phyloP scores from a whole-genome alignment of 805 yeast species.

The Ogataea salicorniae region DNA sequence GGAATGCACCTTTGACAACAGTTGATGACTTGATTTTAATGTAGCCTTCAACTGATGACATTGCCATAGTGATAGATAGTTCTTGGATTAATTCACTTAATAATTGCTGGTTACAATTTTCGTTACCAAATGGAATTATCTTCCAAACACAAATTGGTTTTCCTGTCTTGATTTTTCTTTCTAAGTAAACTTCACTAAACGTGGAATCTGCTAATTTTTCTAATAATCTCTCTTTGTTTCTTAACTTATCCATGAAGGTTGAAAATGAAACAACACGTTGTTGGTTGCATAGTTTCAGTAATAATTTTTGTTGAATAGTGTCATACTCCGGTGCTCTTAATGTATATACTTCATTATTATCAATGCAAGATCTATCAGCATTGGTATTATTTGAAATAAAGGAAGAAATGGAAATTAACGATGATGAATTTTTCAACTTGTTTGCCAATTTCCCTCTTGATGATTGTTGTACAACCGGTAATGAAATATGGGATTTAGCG shows the following conservation, averaged over 20 bases:
- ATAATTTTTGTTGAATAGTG: conserved; percentile 25
- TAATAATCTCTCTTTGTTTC: conserved; percentile 19
- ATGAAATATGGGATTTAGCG: conserved; percentile 43
- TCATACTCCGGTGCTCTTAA: conserved; percentile 33
- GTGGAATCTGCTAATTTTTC: conserved; percentile 43
- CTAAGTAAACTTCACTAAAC: conserved; percentile 39
- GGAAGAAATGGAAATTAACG: conserved; percentile 39
- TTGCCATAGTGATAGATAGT: conserved; percentile 36
- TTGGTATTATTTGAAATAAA: conserved; percentile 13
- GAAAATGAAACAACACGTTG: conserved; percentile 29
- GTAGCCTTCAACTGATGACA: conserved; percentile 40
- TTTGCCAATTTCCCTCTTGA: conserved; percentile 51
- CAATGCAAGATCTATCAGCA: conserved; percentile 4
- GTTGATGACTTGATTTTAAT: conserved; percentile 37
- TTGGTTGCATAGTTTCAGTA: conserved; percentile 34
- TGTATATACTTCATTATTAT: conserved; percentile 15
- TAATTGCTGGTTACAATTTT: conserved; percentile 36
- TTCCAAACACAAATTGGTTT: conserved; percentile 37
- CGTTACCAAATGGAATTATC: conserved; percentile 48
- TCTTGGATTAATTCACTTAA: conserved; percentile 42
- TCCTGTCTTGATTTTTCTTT: conserved; percentile 20
- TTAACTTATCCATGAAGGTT: conserved; percentile 24
- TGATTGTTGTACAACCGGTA: conserved; percentile 53
- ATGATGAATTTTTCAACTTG: conserved; percentile 47
- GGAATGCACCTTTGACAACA: conserved; percentile 44